Conservation (phyloP, 2,329 filamentous ascomycete species). For the Colletotrichum somersetense region DNA sequence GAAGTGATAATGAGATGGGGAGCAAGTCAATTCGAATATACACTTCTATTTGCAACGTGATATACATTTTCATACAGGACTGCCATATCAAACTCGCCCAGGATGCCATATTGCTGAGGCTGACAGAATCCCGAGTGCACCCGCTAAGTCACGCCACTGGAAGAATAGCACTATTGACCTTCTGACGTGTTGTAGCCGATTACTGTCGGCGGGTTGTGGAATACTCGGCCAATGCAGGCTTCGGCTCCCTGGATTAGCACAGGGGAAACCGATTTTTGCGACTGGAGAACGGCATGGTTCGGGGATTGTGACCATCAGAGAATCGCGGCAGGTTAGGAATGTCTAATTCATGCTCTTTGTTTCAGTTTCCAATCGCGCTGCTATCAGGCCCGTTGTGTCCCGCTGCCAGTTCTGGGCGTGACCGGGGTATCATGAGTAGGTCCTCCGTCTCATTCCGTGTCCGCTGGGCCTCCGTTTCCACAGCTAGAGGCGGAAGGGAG, state of each 20-base stretch:
- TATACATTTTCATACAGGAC: background rate
- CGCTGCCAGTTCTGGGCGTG: background rate
- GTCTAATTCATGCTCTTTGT: background rate
- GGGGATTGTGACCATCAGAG: background rate
- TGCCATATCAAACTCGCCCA: fast-evolving
- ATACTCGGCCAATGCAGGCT: background rate
- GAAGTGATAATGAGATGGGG: background rate
- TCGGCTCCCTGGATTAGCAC: background rate
- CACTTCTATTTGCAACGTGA: background rate
- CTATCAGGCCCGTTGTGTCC: background rate
- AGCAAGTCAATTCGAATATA: background rate
- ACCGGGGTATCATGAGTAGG: background rate
- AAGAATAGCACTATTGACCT: background rate
- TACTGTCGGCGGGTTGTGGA: background rate
- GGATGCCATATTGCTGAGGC: background rate
- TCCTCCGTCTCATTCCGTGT: background rate
- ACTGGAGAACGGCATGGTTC: background rate
- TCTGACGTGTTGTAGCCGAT: background rate
- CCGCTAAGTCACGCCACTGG: background rate
- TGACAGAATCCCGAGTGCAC: background rate
- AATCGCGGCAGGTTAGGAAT: background rate
- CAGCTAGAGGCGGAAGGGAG: too few relatives aligned
- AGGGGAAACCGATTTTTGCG: background rate
- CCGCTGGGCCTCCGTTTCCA: background rate
- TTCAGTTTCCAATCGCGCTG: background rate